These are phyloP conservation scores for Leccinum subrobustum DNA, from an alignment of 1,284 basidiomycete species.

Conservation along the genomic window DNA sequence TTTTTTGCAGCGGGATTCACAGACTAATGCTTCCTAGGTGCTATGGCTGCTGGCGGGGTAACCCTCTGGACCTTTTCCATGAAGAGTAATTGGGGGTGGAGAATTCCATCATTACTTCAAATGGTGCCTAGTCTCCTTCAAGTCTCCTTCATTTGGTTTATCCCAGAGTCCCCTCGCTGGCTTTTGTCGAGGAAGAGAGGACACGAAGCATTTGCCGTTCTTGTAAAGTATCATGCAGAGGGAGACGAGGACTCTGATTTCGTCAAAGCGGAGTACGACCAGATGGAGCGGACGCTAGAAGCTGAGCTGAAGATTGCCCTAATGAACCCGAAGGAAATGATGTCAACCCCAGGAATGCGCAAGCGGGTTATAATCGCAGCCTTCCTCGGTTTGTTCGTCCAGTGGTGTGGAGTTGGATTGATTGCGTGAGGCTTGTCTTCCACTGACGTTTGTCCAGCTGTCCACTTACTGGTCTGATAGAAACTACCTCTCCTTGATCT, in stretches of 20 bases:
- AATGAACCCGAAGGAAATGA: background rate
- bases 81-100: conserved; percentile 43
- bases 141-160: conserved; percentile 45
- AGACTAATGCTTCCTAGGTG: background rate
- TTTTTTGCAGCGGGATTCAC: background rate
- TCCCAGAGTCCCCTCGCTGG: conserved; percentile 64
- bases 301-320: conserved; percentile 6
- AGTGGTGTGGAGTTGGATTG: conserved; percentile 34
- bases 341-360: conserved; percentile 10
- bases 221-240: conserved; percentile 23
- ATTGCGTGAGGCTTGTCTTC: conserved; percentile 3
- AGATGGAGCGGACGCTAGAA: conserved; percentile 31
- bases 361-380: conserved; percentile 8
- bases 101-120: conserved; percentile 41
- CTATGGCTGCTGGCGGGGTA: conserved; percentile 20
- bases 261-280: conserved; percentile 17
- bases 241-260: conserved; percentile 19
- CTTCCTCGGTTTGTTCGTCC: conserved; percentile 44
- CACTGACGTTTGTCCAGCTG: no score
- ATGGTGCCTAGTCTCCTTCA: conserved; percentile 50
- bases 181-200: conserved; percentile 51
- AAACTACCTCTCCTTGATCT: conserved; percentile 12
- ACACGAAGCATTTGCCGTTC: conserved; percentile 34
- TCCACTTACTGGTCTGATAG: conserved; percentile 2
- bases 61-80: conserved; percentile 51